These are phyloP conservation scores for Picea sitchensis DNA, from an alignment of 75 land plant species.

Conservation along the genomic window DNA sequence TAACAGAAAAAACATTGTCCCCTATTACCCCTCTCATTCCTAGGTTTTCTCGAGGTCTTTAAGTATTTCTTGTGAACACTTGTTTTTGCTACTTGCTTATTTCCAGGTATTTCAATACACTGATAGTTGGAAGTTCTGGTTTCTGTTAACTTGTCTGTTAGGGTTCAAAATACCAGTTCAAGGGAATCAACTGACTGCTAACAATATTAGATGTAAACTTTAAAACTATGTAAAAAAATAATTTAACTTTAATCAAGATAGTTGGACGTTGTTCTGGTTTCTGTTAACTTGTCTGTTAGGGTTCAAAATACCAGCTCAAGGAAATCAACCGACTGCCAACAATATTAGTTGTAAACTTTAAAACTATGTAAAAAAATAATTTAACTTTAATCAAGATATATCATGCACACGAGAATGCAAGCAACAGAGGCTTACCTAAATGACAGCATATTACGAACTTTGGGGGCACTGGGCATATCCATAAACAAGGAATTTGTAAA, in stretches of 20 bases:
- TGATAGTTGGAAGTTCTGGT: background rate
- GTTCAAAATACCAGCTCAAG: no score
- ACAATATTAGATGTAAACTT: background rate
- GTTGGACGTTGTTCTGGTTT: no score
- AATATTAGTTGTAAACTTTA: no score
- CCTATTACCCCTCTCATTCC: no score
- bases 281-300: no score
- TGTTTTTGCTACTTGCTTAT: background rate
- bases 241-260: background rate
- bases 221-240: background rate
- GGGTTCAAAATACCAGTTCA: background rate
- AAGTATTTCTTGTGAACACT: background rate
- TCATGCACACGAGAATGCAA: background rate
- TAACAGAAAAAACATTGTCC: no score
- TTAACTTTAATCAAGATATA: background rate
- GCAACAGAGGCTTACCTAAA: constrained; percentile 57
- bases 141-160: background rate
- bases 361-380: no score
- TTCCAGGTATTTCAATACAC: background rate
- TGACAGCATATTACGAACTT: constrained; percentile 88
- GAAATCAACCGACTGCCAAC: no score
- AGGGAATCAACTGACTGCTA: background rate
- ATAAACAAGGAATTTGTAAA: constrained; percentile 97
- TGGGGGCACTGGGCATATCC: constrained; percentile 91
- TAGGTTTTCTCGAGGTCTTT: background rate